Conservation (phyloP, 306 rosid species). For the Glycine latifolia region DNA sequence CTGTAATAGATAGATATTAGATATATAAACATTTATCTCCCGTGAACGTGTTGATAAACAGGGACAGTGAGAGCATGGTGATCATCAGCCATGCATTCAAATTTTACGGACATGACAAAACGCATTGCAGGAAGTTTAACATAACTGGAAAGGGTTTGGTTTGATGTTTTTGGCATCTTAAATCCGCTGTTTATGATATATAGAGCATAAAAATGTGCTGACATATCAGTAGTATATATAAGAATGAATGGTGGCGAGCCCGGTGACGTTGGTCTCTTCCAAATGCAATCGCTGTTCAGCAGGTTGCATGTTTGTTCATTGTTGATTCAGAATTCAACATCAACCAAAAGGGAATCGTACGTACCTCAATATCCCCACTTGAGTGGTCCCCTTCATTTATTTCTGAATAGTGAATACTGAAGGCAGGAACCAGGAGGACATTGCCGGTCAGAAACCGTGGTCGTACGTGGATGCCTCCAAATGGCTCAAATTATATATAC, state of each 20-base stretch:
- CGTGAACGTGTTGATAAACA: slow-evolving; percentile 23
- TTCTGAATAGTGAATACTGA: neutral
- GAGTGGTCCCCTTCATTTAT: slow-evolving; percentile 7
- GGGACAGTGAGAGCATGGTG: slow-evolving; percentile 5
- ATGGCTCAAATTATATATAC: slow-evolving; percentile 7
- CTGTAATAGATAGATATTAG: neutral
- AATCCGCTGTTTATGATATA: neutral
- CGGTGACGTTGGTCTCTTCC: neutral
- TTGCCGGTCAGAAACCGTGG: neutral
- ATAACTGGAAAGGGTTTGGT: slow-evolving; percentile 23
- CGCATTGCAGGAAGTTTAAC: neutral
- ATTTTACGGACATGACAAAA: slow-evolving; percentile 38
- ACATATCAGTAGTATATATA: neutral
- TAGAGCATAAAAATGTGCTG: slow-evolving; percentile 3
- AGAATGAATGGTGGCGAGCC: slow-evolving; percentile 40
- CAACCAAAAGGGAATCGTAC: slow-evolving; percentile 31
- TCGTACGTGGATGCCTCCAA: neutral
- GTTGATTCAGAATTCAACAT: slow-evolving; percentile 27
- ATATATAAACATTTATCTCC: neutral
- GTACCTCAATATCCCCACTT: neutral
- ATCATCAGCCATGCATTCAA: neutral
- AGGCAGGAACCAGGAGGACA: neutral
- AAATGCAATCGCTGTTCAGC: slow-evolving; percentile 27
- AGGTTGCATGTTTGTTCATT: slow-evolving; percentile 1
- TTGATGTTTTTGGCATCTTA: slow-evolving; percentile 24